Percentiles rank a stretch among this genome's conserved stretches.
Conservation (phyloP, 352 stramenopile species). For the Globisporangium nodosum region DNA sequence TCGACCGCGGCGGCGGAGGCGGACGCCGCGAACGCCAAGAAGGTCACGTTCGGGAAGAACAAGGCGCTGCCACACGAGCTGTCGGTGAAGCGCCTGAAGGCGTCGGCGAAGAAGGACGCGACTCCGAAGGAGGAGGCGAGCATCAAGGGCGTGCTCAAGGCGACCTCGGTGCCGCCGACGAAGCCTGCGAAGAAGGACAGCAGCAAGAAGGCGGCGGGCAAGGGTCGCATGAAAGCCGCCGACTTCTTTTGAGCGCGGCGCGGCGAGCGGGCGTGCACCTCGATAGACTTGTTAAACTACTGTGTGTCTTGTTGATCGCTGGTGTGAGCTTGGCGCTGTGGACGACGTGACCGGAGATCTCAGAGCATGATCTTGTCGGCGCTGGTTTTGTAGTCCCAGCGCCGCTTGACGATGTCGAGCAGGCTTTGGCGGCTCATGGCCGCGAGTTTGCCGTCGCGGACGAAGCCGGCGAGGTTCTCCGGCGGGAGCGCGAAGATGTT, state of each 20-base stretch:
- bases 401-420: slow-evolving; percentile 63
- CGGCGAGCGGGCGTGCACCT: background rate
- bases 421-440: slow-evolving; percentile 54
- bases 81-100: slow-evolving; percentile 80
- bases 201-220: slow-evolving; percentile 32
- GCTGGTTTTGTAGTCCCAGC: slow-evolving; percentile 80
- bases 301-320: background rate
- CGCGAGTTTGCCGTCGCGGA: slow-evolving; percentile 68
- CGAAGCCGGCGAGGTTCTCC: slow-evolving; percentile 71
- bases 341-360: background rate
- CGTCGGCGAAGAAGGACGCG: slow-evolving; percentile 58
- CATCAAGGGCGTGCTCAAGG: slow-evolving; percentile 79
- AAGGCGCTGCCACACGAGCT: slow-evolving; percentile 70
- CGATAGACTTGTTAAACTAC: slow-evolving; percentile 1
- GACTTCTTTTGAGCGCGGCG: slow-evolving; percentile 56
- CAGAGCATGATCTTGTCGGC: slow-evolving; percentile 65
- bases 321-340: no score
- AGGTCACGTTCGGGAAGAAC: slow-evolving; percentile 86
- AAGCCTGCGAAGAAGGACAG: slow-evolving; percentile 33
- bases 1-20: slow-evolving; percentile 22
- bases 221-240: slow-evolving; percentile 55
- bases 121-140: slow-evolving; percentile 40
- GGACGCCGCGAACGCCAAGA: slow-evolving; percentile 41
- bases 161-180: slow-evolving; percentile 16
- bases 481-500: slow-evolving; percentile 77